phyloP scores from a whole-genome alignment of 2,329 filamentous ascomycete genomes.

The Hypomyces rosellus region DNA sequence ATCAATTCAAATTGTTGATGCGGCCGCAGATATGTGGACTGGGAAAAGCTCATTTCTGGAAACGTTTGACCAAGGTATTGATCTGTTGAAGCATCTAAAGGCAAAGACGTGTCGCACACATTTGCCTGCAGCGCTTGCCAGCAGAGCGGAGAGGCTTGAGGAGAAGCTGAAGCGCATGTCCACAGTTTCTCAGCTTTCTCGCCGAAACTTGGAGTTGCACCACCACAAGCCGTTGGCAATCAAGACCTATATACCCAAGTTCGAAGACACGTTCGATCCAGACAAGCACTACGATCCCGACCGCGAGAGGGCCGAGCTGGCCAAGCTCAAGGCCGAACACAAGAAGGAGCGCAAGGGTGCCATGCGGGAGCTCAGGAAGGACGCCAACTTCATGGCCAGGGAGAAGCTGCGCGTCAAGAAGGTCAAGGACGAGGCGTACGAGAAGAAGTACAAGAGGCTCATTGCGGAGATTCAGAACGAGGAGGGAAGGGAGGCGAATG shows the following conservation, averaged over 20 bases:
- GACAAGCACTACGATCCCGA: constrained; percentile 97
- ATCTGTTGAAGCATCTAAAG: constrained; percentile 55
- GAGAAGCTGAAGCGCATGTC: constrained; percentile 49
- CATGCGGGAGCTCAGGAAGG: constrained; percentile 88
- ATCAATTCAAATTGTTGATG: constrained; percentile 58
- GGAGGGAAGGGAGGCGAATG: constrained; percentile 80
- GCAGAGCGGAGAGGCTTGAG: constrained; percentile 35
- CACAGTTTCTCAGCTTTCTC: constrained; percentile 55
- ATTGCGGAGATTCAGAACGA: constrained; percentile 94
- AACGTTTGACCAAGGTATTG: constrained; percentile 61
- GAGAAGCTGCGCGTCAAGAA: constrained; percentile 91
- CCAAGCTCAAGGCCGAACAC: constrained; percentile 82
- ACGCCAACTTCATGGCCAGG: constrained; percentile 85
- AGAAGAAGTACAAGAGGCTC: constrained; percentile 89
- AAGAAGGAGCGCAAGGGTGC: constrained; percentile 95
- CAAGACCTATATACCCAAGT: constrained; percentile 83
- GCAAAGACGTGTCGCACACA: constrained; percentile 45
- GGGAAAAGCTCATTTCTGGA: constrained; percentile 70
- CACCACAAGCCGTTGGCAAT: constrained; percentile 84
- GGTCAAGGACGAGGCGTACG: constrained; percentile 86
- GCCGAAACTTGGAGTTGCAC: constrained; percentile 80
- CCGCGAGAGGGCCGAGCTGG: constrained; percentile 76
- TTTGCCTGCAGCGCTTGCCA: constrained; percentile 38
- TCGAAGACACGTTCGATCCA: constrained; percentile 92
- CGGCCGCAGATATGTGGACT: constrained; percentile 67